Evolutionary conservation across 306 rosid genomes (phyloP).

Genomic region (Prunus kanzakura): DNA sequence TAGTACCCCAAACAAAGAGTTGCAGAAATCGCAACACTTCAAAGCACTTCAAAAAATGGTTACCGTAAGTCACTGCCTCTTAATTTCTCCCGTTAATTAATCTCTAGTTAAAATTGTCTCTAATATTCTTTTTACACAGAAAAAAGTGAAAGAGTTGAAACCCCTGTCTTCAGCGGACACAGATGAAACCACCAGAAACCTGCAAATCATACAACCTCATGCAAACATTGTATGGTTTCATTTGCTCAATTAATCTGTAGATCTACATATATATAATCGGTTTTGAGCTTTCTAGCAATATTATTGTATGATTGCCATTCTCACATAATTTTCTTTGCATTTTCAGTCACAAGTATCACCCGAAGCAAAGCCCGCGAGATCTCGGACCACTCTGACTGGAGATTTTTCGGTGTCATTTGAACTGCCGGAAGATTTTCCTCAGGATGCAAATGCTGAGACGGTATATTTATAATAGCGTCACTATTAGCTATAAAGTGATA

Average conservation of each 20-base stretch:
- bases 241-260: background rate
- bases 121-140: background rate
- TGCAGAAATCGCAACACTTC: background rate
- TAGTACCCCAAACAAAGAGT: background rate
- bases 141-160: background rate
- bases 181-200: background rate
- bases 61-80: background rate
- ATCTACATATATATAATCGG: background rate
- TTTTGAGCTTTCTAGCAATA: no score
- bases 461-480: background rate
- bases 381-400: background rate
- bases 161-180: background rate
- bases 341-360: background rate
- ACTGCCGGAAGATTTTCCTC: background rate
- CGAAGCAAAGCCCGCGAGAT: background rate
- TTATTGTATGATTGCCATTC: background rate
- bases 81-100: background rate
- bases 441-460: background rate
- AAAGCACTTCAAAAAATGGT: background rate
- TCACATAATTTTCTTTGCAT: background rate
- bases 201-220: background rate
- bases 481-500: background rate
- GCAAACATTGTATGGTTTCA: background rate
- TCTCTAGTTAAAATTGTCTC: background rate
- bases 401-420: slow-evolving; percentile 6